These are phyloP conservation scores for Boletus speciosus DNA, from an alignment of 768 basidiomycete genomes.

Conservation along the genomic window DNA sequence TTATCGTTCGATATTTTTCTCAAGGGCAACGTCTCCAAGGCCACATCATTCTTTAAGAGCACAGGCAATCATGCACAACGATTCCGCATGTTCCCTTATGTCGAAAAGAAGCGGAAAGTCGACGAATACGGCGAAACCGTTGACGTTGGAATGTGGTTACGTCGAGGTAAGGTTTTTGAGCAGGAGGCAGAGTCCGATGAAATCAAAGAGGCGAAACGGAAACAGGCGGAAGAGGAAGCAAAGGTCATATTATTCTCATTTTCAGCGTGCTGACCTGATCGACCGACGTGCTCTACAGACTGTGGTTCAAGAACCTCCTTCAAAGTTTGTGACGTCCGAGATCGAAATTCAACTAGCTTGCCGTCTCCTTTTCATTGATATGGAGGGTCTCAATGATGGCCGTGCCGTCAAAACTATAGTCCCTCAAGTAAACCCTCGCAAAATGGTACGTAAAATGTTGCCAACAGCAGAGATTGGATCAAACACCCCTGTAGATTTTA, in stretches of 20 bases:
- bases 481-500: constrained; percentile 58
- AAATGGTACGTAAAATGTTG: constrained; percentile 59
- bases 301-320: constrained; percentile 79
- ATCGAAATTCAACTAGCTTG: constrained; percentile 81
- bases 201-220: constrained; percentile 63
- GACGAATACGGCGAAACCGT: constrained; percentile 96
- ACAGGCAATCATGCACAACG: constrained; percentile 67
- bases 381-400: constrained; percentile 96
- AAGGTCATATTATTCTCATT: constrained; percentile 42
- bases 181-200: constrained; percentile 87
- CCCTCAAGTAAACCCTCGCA: constrained; percentile 92
- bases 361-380: constrained; percentile 85
- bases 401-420: constrained; percentile 96
- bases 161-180: constrained; percentile 87
- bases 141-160: constrained; percentile 94
- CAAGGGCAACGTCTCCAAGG: constrained; percentile 90
- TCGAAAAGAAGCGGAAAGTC: constrained; percentile 87
- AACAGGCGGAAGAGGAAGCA: constrained; percentile 69
- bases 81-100: constrained; percentile 96
- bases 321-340: constrained; percentile 78
- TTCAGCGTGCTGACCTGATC: not conserved
- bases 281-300: constrained; percentile 44
- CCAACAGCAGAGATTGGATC: not conserved
- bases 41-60: constrained; percentile 84
- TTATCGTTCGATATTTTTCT: constrained; percentile 95